Evolutionary conservation across 148 eudicot genomes (phyloP).

Genomic region (Rhododendron ovatum): DNA sequence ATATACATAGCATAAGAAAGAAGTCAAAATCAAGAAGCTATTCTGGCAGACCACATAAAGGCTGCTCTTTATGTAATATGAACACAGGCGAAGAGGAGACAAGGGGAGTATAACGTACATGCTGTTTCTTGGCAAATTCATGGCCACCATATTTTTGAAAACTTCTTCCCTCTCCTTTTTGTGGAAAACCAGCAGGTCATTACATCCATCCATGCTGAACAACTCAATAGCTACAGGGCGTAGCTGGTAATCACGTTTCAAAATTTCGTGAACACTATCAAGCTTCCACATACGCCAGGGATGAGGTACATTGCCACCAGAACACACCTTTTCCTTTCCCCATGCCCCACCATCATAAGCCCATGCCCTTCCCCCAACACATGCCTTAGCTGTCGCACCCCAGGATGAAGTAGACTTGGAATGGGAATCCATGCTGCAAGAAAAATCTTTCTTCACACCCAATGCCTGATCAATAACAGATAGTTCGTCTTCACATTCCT

Average conservation of each 20-base stretch:
- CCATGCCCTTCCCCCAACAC: conserved; percentile 92
- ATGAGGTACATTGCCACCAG: conserved; percentile 81
- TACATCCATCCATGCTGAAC: conserved; percentile 99
- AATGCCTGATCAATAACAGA: conserved; percentile 94
- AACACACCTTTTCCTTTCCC: conserved; percentile 88
- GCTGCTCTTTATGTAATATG: background rate
- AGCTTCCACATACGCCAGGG: conserved; percentile 98
- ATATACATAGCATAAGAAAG: background rate
- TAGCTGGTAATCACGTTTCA: conserved; percentile 98
- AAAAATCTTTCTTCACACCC: conserved; percentile 89
- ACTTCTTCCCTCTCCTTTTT: conserved; percentile 98
- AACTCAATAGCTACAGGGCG: conserved; percentile 98
- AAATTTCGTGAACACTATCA: conserved; percentile 89
- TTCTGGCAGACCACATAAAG: background rate
- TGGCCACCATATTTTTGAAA: conserved; percentile 85
- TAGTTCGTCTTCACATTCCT: conserved; percentile 85
- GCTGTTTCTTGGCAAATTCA: conserved; percentile 99
- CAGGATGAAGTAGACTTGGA: conserved; percentile 85
- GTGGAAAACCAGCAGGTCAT: conserved; percentile 95
- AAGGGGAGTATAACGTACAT: conserved; percentile 53
- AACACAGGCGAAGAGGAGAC: background rate
- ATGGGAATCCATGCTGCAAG: conserved; percentile 65
- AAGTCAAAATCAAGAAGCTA: background rate
- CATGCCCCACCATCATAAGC: conserved; percentile 98
- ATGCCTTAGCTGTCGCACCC: conserved; percentile 55